Evolutionary conservation across 805 yeast species (phyloP), one percentile per base, ranked within the genome.

Genomic region (Pichia rugopelliculosa): DNA sequence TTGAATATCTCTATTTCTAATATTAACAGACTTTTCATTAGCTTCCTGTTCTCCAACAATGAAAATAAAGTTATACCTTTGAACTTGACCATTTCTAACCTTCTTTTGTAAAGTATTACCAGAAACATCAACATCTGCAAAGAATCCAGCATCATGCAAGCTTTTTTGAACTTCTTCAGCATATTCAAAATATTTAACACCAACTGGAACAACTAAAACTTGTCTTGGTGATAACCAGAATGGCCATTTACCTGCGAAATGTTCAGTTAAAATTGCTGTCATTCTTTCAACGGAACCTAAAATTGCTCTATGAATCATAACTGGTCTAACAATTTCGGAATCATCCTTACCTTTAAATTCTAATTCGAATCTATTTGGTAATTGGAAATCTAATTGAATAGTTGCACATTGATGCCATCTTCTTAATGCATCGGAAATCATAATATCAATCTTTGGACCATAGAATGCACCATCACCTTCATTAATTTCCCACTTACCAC

Each of bases 221-320:
- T 93, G 99, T 74, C 99, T 85, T 62, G 99, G 99, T n/a, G 98
- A 90, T 65, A 93, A 77, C 99, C 99, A 93, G 78, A 93, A 87
- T 63, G 99, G 99, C 99, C 99, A 93, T 68, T 89, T 93, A 62
- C 99, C 99, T 65, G 90, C 96, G 72, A 76, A 93, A 74, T 93
- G 99, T 72, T 93, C 99, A 50, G 96, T 90, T 69, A 93, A 80
- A 59, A 93, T 91, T 54, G 97, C 99, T 54, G 96, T 87, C 98
- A 93, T 90, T 77, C 99, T 87, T 77, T 93, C 99, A 52, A 93
- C 95, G 41, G 96, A 87, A 58, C 99, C 99, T 65, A 91, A 79
- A 57, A 93, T 88, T 56, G 99, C 99, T 73, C 99, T 87, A 75
- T 93, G 99, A 64, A 93, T 91, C 98, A 93, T 93, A 47, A 93